Base-by-base conservation (phyloP, 106 monocot genomes). In the Phalaenopsis aphrodite region DNA sequence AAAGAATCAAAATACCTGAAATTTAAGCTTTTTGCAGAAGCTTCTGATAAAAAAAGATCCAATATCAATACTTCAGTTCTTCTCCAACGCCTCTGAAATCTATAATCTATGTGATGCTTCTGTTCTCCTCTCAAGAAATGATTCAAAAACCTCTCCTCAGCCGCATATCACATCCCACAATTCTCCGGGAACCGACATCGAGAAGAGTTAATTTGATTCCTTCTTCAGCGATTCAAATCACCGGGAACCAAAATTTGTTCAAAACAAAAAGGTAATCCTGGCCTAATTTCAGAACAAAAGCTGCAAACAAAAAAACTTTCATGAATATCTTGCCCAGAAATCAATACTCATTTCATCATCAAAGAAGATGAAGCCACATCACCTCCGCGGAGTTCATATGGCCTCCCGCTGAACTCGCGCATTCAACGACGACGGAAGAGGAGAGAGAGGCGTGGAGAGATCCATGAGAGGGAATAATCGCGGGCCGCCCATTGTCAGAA, bases 1-100 rank as follows among this genome's bases (percentile, higher is more conserved):
- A 65, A 52, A 61, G 61, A 61, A 7, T 14, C 69, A 69, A 69
- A 69, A 39, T 37, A 69, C 69, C 69, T 37, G 69, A 69, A 69
- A 69, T 69, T 11, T 69, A 69, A 39, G 39, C 61, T 12, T 38
- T 12, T 39, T 69, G 5, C 69, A 69, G 69, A 12, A 69, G 69
- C 12, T 69, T 7, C 69, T 39, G 8, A 39, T 69, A 14, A 69
- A 5, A 5, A 69, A 39, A 69, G 14, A 30, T 37, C 69, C 39
- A 39, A 69, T 69, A 19, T 69, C 38, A 69, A 14, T 24, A 4
- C 64, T 71, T 71, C 52, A 14, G 52, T 52, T 52, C 52, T 71
- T 71, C 24, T 71, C 5, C 38, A 39, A 39, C 38, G 12, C 19
- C 38, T 8, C 39, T 37, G 24, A 39, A 71, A 71, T 11, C 6